phyloP scores from a whole-genome alignment of 352 stramenopile genomes.

The Phytopythium kandeliae region DNA sequence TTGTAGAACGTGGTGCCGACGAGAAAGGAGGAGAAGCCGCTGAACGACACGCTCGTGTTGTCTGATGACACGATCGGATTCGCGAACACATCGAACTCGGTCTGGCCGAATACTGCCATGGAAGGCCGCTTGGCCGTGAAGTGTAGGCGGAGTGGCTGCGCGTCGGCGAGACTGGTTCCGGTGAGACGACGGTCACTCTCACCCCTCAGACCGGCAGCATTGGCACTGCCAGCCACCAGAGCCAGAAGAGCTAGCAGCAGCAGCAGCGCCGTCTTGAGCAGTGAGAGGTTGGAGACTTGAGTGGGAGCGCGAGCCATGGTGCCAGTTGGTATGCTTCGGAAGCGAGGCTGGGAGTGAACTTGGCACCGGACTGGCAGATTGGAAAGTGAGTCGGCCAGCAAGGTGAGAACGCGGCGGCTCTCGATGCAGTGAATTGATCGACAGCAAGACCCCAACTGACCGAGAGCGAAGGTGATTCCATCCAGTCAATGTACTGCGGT shows the following conservation, averaged over 20 bases:
- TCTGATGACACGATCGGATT: conserved; percentile 24
- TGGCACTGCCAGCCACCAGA: neutral
- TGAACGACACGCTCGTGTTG: conserved; percentile 21
- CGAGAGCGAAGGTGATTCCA: too few species aligned
- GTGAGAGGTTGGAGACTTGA: neutral
- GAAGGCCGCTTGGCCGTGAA: conserved; percentile 30
- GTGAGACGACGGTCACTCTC: neutral
- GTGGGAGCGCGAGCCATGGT: neutral
- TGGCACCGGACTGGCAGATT: too few species aligned
- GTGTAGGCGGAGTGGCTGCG: conserved; percentile 32
- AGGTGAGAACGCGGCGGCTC: too few species aligned
- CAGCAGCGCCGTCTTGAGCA: neutral
- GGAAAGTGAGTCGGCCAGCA: too few species aligned
- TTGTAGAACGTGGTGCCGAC: conserved; percentile 16
- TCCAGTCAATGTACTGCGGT: too few species aligned
- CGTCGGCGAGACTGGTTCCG: conserved; percentile 16
- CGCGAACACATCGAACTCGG: conserved; percentile 27
- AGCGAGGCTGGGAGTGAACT: too few species aligned
- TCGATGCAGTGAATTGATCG: too few species aligned
- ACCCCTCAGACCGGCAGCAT: neutral
- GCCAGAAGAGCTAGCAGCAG: neutral
- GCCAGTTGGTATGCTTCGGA: neutral
- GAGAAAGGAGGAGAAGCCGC: conserved; percentile 23
- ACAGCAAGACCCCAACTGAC: too few species aligned
- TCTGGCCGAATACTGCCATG: conserved; percentile 27